Conservation (phyloP, 2,329 filamentous ascomycete species). For the Tricladium varicosporioides region DNA sequence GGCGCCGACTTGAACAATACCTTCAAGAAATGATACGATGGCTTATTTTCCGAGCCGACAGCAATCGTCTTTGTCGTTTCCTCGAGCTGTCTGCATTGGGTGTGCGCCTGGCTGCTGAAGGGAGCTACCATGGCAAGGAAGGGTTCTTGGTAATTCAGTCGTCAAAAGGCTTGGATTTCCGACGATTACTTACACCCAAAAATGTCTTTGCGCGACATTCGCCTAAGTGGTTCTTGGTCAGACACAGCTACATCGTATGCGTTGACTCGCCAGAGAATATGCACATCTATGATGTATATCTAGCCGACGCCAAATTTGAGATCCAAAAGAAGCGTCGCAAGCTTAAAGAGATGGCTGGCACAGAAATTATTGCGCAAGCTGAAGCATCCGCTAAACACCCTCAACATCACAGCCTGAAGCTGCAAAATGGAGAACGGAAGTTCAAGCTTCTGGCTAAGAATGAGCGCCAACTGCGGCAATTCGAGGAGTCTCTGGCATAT, state of each 20-base stretch:
- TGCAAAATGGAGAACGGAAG: slow-evolving; percentile 91
- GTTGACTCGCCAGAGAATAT: slow-evolving; percentile 99
- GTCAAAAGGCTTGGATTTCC: slow-evolving; percentile 82
- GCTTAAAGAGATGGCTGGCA: slow-evolving; percentile 52
- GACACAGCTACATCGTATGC: slow-evolving; percentile 95
- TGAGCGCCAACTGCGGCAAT: slow-evolving; percentile 84
- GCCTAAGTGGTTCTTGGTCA: slow-evolving; percentile 96
- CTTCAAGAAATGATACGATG: slow-evolving; percentile 92
- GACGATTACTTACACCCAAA: slow-evolving; percentile 73
- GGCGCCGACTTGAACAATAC: slow-evolving; percentile 84
- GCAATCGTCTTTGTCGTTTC: slow-evolving; percentile 93
- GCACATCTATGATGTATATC: slow-evolving; percentile 97
- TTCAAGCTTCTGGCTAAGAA: slow-evolving; percentile 89
- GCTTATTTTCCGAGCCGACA: slow-evolving; percentile 95
- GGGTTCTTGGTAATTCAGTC: slow-evolving; percentile 91
- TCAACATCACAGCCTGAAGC: slow-evolving; percentile 80
- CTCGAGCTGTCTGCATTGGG: slow-evolving; percentile 91
- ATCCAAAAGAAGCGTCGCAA: slow-evolving; percentile 71
- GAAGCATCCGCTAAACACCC: slow-evolving; percentile 37
- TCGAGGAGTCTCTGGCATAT: slow-evolving; percentile 85
- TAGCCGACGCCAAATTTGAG: slow-evolving; percentile 87
- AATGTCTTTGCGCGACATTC: slow-evolving; percentile 80
- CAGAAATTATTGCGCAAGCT: slow-evolving; percentile 52
- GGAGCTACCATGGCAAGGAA: slow-evolving; percentile 97
- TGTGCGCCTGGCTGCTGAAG: slow-evolving; percentile 89